Evolutionary conservation across 345 rosid species (phyloP), one percentile per base, ranked within the genome.

Genomic region (Sonneratia caseolaris): DNA sequence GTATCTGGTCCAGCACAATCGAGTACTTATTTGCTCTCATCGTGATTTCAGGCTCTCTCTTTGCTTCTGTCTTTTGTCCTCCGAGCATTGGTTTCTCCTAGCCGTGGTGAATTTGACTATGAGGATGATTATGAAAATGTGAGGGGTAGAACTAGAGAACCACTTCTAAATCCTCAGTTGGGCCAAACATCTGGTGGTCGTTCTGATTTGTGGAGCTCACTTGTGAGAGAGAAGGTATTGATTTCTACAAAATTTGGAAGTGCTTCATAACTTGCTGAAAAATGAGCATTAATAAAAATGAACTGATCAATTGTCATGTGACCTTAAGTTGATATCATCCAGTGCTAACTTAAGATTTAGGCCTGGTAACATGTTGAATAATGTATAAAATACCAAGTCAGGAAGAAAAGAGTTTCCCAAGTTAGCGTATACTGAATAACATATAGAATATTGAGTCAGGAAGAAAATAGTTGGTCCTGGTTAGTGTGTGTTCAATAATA

Each of bases 181-280:
- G 80, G 79, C 78, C 86, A 86, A 81, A 65, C 88, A 47, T 84
- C 89, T 76, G 86, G 78, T 47, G 74, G 68, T 72, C 85, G 73
- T 74, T 77, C 88, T 66, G 91, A 87, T 66, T 66, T 83, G 32
- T 91, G 89, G 93, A 87, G 89, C 80, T 84, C 87, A 56, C 82
- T 87, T 59, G 84, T 94, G 67, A 87, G 95, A 74, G 98, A 91
- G 73, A 91, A 86, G 96, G 98, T 94, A 84, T 16, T 48, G 21
- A 74, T 56, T 42, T 69, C 72, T 36, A 15, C 43, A 42, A 36
- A 6, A 14, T 27, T 35, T 66, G 21, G 14, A 15, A 42, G 22
- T 4, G 47, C 47, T 36, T 66, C 45, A 42, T 66, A 38, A 42
- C 10, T 42, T 42, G 45, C 45, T 4, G 45, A 42, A 42, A 42